Percentiles rank a stretch among this genome's conserved stretches.
Evolutionary conservation across 169 alveolate genomes (phyloP).

Genomic region (Plasmodium reichenowi): DNA sequence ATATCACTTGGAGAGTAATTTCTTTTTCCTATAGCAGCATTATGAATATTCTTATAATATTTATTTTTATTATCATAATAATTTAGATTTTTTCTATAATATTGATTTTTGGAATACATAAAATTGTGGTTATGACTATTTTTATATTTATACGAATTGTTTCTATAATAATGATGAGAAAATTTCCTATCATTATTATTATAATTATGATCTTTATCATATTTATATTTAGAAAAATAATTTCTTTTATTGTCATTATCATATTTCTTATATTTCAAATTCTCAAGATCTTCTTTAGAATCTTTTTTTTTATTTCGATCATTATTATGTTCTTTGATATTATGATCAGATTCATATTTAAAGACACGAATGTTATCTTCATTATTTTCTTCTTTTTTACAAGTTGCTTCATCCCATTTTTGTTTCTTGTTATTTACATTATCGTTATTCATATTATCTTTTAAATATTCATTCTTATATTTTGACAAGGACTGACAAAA

Average conservation of each 20-base stretch:
- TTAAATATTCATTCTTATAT: constrained; percentile 33
- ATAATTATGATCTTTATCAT: constrained; percentile 6
- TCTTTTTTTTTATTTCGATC: constrained; percentile 8
- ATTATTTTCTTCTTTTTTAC: constrained; percentile 7
- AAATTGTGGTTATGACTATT: constrained; percentile 30
- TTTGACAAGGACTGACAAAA: constrained; percentile 90
- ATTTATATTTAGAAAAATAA: constrained; percentile 10
- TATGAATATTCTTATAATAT: constrained; percentile 20
- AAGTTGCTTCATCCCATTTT: too few species aligned
- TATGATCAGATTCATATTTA: constrained; percentile 64
- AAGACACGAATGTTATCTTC: constrained; percentile 53
- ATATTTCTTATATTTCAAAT: neutral
- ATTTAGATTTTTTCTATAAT: constrained; percentile 36
- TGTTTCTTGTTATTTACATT: neutral
- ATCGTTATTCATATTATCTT: constrained; percentile 35
- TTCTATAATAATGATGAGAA: constrained; percentile 31
- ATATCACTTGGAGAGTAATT: constrained; percentile 20
- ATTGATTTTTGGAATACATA: constrained; percentile 4
- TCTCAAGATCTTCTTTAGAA: too few species aligned
- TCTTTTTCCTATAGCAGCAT: constrained; percentile 23
- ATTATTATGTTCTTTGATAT: constrained; percentile 7
- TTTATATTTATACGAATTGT: constrained; percentile 28
- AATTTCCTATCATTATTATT: too few species aligned
- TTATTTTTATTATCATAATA: constrained; percentile 20
- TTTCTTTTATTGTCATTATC: constrained; percentile 16